Conservation (phyloP, 2,329 filamentous ascomycete genomes). For the Aspergillus aculeatus region DNA sequence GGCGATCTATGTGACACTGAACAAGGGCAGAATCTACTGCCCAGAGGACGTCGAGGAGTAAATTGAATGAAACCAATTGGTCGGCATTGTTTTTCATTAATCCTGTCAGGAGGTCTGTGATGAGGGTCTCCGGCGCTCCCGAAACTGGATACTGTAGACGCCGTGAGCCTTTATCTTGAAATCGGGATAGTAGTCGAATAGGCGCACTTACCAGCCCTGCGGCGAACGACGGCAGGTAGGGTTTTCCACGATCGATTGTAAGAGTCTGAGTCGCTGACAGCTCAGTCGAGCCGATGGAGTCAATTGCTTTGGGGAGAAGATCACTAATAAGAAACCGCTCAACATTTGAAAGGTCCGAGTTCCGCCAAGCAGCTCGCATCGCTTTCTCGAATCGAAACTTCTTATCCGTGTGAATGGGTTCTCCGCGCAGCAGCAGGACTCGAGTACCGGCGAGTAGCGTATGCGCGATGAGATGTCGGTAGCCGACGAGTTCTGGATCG, state of each 20-base stretch:
- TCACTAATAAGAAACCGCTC: constrained; percentile 35
- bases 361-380: constrained; percentile 35
- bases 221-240: constrained; percentile 28
- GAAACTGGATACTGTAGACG: constrained; percentile 32
- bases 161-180: constrained; percentile 8
- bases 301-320: constrained; percentile 30
- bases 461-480: constrained; percentile 22
- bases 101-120: constrained; percentile 21
- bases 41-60: constrained; percentile 36
- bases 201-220: constrained; percentile 29
- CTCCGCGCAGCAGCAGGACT: constrained; percentile 33
- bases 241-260: constrained; percentile 16
- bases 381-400: constrained; percentile 31
- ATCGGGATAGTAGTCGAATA: background rate
- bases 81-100: constrained; percentile 21
- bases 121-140: constrained; percentile 26
- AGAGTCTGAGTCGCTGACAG: constrained; percentile 11
- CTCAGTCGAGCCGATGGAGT: constrained; percentile 23
- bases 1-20: constrained; percentile 37
- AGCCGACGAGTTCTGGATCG: constrained; percentile 18
- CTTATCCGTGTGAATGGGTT: constrained; percentile 25
- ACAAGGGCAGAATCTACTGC: constrained; percentile 35
- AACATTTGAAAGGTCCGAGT: constrained; percentile 31
- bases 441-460: constrained; percentile 36
- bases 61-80: constrained; percentile 33